Base-by-base conservation (phyloP, 192 early-diverging fungal species). In the Gaertneriomyces semiglobifer region DNA sequence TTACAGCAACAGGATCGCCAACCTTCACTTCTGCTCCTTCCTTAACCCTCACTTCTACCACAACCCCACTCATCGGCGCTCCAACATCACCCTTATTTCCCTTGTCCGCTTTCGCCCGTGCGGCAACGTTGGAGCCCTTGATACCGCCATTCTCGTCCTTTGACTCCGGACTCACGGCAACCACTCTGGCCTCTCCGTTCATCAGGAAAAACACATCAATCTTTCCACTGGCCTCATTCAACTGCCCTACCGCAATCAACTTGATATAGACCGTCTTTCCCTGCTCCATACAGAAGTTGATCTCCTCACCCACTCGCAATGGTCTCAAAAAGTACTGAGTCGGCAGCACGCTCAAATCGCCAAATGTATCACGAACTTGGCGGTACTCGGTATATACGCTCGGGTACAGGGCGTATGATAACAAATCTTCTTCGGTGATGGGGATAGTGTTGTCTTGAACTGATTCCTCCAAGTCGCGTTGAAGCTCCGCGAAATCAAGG, bases 181-280 rank as follows among this genome's bases (percentile, higher is more conserved):
- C 86, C 54, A 91, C 89, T 71, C 95, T 85, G 12, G 90, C 90
- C 76, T 98, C 95, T 65, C 95, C 93, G 73, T 98, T 96, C 65
- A 98, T 71, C 68, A 89, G 89, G 81, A 98, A 98, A 87, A 90
- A 98, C 20, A 98, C 93, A 69, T 98, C 95, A 54, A 93, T 84
- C 62, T 79, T 83, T 33, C 87, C 84, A 47, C 78, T 90, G 53
- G 81, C 65, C 12, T 86, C 82, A 60, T 93, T 88, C 65, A 93
- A 79, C 43, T 90, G 88, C 42, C 95, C 95, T 38, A 92, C 86
- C 33, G 95, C 95, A 53, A 95, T 77, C 53, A 90, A 82, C 84
- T 92, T 89, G 73, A 98, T 86, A 66, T 95, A 94, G 51, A 96
- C 69, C 11, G 85, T 92, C 83, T 92, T 91, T 63, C 94, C 95